Evolutionary conservation across 1,284 basidiomycete genomes (phyloP).

Genomic region (Ganoderma lucidum): DNA sequence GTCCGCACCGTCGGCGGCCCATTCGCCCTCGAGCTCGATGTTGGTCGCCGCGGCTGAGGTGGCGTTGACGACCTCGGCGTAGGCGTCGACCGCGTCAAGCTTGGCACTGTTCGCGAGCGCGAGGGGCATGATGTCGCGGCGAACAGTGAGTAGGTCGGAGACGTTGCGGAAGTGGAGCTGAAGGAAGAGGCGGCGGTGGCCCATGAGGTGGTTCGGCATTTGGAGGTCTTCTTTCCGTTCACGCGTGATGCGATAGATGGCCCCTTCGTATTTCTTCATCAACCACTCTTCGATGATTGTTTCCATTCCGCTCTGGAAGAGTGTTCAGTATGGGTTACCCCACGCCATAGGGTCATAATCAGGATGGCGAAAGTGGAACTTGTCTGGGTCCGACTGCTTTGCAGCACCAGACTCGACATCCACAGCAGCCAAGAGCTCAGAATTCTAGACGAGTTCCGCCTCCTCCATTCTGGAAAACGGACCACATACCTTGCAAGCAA

Average conservation of each 20-base stretch:
- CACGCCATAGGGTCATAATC: background rate
- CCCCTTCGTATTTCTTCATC: conserved; percentile 91
- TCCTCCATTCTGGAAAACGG: background rate
- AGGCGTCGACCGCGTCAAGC: conserved; percentile 95
- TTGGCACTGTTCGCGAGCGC: conserved; percentile 93
- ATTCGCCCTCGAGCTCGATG: conserved; percentile 75
- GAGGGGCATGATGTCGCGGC: conserved; percentile 90
- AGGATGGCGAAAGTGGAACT: background rate
- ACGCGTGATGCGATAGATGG: conserved; percentile 81
- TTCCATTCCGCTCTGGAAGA: conserved; percentile 82
- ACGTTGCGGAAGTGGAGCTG: conserved; percentile 94
- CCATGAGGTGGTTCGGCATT: conserved; percentile 96
- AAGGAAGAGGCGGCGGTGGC: conserved; percentile 88
- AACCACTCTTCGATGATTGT: conserved; percentile 96
- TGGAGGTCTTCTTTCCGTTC: conserved; percentile 94
- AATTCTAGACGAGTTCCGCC: background rate
- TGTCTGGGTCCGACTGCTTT: background rate
- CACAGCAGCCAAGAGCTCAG: background rate
- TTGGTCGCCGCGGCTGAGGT: conserved; percentile 65
- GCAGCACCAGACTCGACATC: background rate
- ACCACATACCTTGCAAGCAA: conserved; percentile 84
- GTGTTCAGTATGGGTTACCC: background rate
- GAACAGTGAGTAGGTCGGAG: conserved; percentile 87
- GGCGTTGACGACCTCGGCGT: conserved; percentile 95
- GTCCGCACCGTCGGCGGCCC: conserved; percentile 59